phyloP scores from a whole-genome alignment of 352 stramenopile genomes.

The Pythium phragmitis region DNA sequence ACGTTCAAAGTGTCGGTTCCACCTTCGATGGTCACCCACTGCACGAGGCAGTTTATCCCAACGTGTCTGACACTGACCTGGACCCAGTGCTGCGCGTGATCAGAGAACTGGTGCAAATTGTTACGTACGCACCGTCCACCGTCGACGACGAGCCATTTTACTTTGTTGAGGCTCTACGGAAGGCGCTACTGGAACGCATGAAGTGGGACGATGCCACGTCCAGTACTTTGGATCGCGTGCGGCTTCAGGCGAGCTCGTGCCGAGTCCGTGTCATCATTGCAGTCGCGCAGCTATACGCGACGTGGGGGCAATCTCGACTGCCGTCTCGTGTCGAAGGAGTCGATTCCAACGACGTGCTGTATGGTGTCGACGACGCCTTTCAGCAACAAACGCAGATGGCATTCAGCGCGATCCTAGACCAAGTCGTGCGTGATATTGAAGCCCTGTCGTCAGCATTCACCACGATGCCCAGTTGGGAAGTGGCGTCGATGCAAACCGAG shows the following conservation, averaged over 20 bases:
- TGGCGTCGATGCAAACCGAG: conserved; percentile 12
- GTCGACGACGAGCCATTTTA: conserved; percentile 86
- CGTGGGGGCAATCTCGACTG: conserved; percentile 58
- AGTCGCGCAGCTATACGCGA: conserved; percentile 51
- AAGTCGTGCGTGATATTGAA: conserved; percentile 52
- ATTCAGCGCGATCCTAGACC: conserved; percentile 55
- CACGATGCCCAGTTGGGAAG: not conserved
- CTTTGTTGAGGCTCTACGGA: conserved; percentile 73
- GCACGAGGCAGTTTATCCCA: not conserved
- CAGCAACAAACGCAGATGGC: conserved; percentile 40
- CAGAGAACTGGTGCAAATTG: conserved; percentile 49
- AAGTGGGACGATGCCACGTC: conserved; percentile 21
- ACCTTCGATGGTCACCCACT: no score
- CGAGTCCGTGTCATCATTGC: conserved; percentile 44
- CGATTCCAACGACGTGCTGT: conserved; percentile 87
- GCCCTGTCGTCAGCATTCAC: not conserved
- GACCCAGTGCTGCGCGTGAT: conserved; percentile 32
- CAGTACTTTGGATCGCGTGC: not conserved
- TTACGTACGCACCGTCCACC: conserved; percentile 77
- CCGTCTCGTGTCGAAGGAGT: conserved; percentile 42
- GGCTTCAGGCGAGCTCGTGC: conserved; percentile 22
- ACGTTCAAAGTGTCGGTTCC: not conserved
- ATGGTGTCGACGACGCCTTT: conserved; percentile 63
- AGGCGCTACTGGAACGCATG: conserved; percentile 65
- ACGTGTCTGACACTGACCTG: not conserved